A percentile compares a stretch with the other conserved stretches of the same genome.
phyloP scores from a whole-genome alignment of 2,329 filamentous ascomycete genomes.

The Aspergillus clavatus region DNA sequence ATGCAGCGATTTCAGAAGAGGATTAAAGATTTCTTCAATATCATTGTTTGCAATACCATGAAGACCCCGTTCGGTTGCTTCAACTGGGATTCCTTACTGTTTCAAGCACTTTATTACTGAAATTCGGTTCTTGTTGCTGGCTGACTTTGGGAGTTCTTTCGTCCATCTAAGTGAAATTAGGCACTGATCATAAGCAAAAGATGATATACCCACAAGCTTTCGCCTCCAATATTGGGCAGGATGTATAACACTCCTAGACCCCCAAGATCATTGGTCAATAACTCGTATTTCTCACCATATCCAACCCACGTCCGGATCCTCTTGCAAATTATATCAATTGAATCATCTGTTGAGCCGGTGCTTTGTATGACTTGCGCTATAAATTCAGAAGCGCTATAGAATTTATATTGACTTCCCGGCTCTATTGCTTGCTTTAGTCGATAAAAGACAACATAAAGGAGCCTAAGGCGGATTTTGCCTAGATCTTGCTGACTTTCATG shows the following conservation, averaged over 20 bases:
- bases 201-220: not conserved
- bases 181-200: not conserved
- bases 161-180: constrained; percentile 2
- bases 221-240: not conserved
- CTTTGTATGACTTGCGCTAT: constrained; percentile 1
- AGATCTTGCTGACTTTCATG: constrained; percentile 1
- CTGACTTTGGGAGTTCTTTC: constrained; percentile 1
- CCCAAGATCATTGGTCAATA: constrained; percentile 1
- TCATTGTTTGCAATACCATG: not conserved
- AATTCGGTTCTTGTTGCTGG: not conserved
- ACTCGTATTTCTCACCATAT: constrained; percentile 1
- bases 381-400: not conserved
- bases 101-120: not conserved
- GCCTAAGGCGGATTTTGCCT: constrained; percentile 1
- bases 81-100: not conserved
- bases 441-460: constrained; percentile 2
- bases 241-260: constrained; percentile 3
- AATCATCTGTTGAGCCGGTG: not conserved
- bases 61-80: not conserved
- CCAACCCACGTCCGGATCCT: not conserved
- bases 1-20: too few species aligned
- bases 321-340: not conserved
- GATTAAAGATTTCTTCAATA: too few species aligned
- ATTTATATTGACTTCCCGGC: constrained; percentile 3
- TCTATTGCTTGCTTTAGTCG: not conserved